Conservation (phyloP, 2,329 filamentous ascomycete genomes). For the Drechslerella dactyloides region DNA sequence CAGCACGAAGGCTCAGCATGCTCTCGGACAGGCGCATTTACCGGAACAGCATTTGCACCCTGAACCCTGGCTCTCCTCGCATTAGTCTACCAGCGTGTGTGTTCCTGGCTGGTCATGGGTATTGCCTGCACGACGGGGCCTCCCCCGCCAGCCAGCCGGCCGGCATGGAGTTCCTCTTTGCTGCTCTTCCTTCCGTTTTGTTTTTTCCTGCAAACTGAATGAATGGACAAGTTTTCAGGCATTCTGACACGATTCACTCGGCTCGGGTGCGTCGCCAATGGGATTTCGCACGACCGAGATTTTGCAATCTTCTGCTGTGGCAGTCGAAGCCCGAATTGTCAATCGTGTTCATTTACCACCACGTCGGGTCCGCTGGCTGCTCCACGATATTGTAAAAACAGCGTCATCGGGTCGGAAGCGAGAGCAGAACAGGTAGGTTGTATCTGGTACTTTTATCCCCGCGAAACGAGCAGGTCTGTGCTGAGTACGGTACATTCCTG, state of each 20-base stretch:
- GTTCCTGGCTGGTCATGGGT: conserved; percentile 4
- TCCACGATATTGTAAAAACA: background rate
- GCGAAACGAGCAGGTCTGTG: no score
- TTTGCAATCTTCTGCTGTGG: no score
- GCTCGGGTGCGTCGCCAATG: no score
- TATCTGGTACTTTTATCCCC: no score
- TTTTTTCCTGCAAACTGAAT: no score
- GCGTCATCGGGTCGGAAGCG: conserved; percentile 2
- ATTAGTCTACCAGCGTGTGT: background rate
- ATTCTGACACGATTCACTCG: no score
- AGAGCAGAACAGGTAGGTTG: background rate
- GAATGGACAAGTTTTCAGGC: no score
- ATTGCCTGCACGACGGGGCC: conserved; percentile 4
- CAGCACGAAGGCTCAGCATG: background rate
- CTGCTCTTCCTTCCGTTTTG: background rate
- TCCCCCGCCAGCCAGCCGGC: background rate
- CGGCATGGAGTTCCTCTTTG: background rate
- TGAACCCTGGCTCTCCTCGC: background rate
- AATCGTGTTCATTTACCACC: no score
- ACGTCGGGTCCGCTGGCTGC: background rate
- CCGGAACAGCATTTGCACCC: conserved; percentile 4
- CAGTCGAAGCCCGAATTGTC: no score
- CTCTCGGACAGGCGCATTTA: conserved; percentile 4
- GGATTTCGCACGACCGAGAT: no score
- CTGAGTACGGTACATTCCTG: no score